Conservation (phyloP, 176 grass and related monocot genomes). For the Puccinellia tenuiflora region DNA sequence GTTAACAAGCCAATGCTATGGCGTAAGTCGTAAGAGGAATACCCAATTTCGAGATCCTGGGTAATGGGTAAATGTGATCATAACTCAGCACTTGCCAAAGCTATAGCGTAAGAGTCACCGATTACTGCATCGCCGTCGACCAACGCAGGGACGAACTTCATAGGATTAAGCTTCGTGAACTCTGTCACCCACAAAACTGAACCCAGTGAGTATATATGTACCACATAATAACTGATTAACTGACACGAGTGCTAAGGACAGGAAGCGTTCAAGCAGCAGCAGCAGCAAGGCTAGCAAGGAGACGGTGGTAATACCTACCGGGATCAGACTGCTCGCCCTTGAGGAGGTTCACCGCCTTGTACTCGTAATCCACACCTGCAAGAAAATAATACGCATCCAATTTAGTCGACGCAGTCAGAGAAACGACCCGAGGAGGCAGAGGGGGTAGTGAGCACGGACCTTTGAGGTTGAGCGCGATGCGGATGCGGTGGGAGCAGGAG, state of each 20-base stretch:
- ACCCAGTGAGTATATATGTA: background rate
- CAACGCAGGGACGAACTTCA: conserved; percentile 41
- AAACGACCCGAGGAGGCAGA: background rate
- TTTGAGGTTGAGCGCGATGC: conserved; percentile 73
- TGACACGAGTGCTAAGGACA: background rate
- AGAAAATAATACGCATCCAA: background rate
- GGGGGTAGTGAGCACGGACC: background rate
- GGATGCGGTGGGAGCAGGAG: conserved; percentile 55
- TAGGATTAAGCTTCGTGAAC: conserved; percentile 52
- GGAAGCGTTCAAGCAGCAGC: background rate
- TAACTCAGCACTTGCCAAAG: conserved; percentile 29
- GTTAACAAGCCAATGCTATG: background rate
- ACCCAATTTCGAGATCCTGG: background rate
- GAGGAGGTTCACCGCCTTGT: conserved; percentile 46
- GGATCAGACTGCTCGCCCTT: conserved; percentile 55
- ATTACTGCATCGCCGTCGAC: conserved; percentile 5
- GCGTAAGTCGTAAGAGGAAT: background rate
- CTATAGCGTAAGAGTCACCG: conserved; percentile 39
- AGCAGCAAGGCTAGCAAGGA: background rate
- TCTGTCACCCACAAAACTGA: conserved; percentile 25
- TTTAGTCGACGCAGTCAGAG: background rate
- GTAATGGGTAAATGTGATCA: background rate
- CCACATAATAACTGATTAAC: background rate
- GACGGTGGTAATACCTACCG: conserved; percentile 1
- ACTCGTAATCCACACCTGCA: conserved; percentile 40